phyloP scores from a whole-genome alignment of 2,329 filamentous ascomycete genomes.

The Pseudogymnoascus sp. region DNA sequence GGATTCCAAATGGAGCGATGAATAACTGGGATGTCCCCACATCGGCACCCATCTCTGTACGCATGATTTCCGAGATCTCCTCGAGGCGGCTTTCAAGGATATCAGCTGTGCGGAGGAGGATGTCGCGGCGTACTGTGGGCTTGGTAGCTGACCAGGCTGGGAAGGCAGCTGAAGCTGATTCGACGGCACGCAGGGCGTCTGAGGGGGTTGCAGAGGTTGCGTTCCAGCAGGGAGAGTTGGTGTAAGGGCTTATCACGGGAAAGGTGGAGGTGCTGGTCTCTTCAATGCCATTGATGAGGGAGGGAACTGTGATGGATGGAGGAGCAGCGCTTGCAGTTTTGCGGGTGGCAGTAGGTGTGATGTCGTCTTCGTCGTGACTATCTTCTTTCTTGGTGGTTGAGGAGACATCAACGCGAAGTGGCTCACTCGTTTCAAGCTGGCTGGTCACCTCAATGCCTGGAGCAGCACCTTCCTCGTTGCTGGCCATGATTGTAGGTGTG shows the following conservation, averaged over 20 bases:
- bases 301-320: conserved; percentile 30
- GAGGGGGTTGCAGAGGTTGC: conserved; percentile 40
- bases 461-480: neutral
- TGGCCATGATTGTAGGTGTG: neutral
- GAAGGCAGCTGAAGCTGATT: conserved; percentile 47
- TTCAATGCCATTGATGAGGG: conserved; percentile 40
- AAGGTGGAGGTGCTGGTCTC: conserved; percentile 35
- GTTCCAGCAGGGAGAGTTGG: conserved; percentile 37
- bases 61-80: conserved; percentile 43
- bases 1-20: conserved; percentile 29
- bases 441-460: neutral
- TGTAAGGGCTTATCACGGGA: conserved; percentile 40
- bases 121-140: conserved; percentile 40
- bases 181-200: conserved; percentile 43
- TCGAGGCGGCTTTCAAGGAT: conserved; percentile 41
- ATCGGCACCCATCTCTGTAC: conserved; percentile 42
- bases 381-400: neutral
- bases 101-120: conserved; percentile 47
- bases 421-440: neutral
- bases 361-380: neutral
- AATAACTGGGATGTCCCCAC: conserved; percentile 26
- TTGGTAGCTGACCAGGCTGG: conserved; percentile 48
- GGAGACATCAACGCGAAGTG: neutral
- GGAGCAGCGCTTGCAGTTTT: neutral
- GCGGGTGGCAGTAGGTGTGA: neutral